Evolutionary conservation across 192 early-diverging fungal genomes (phyloP).

Genomic region (Gaertneriomyces sp.): DNA sequence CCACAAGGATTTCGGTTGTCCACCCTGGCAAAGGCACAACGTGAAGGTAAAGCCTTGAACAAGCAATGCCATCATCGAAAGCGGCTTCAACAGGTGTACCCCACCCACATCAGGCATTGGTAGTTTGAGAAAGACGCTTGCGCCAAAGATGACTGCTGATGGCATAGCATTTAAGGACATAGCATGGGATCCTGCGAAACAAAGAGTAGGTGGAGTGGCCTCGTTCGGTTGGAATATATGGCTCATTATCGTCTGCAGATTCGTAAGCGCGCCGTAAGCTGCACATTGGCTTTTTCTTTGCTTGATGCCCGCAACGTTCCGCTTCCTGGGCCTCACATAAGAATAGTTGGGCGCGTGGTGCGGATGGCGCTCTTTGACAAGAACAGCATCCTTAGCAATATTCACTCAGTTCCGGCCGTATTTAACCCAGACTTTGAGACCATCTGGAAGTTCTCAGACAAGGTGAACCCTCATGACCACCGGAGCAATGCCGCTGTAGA

Average conservation of each 20-base stretch:
- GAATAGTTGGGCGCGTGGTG: constrained; percentile 41
- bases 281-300: constrained; percentile 45
- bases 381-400: constrained; percentile 41
- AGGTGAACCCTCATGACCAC: constrained; percentile 23
- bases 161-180: constrained; percentile 36
- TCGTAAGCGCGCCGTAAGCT: constrained; percentile 26
- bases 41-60: constrained; percentile 9
- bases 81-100: too few relatives aligned
- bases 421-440: constrained; percentile 23
- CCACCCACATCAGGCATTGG: constrained; percentile 16
- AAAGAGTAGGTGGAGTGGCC: constrained; percentile 14
- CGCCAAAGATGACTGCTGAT: constrained; percentile 18
- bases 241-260: constrained; percentile 18
- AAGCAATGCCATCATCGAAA: not conserved
- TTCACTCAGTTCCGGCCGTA: constrained; percentile 43
- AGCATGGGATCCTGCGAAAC: constrained; percentile 27
- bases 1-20: constrained; percentile 24
- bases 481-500: not conserved
- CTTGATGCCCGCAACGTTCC: constrained; percentile 38
- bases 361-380: constrained; percentile 50
- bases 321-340: constrained; percentile 12
- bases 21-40: constrained; percentile 18
- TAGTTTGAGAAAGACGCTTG: not conserved
- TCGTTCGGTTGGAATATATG: not conserved
- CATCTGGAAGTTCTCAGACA: constrained; percentile 45